Evolutionary conservation across 768 basidiomycete species (phyloP), one percentile per base, ranked within the genome.

Genomic region (Russula abietina): DNA sequence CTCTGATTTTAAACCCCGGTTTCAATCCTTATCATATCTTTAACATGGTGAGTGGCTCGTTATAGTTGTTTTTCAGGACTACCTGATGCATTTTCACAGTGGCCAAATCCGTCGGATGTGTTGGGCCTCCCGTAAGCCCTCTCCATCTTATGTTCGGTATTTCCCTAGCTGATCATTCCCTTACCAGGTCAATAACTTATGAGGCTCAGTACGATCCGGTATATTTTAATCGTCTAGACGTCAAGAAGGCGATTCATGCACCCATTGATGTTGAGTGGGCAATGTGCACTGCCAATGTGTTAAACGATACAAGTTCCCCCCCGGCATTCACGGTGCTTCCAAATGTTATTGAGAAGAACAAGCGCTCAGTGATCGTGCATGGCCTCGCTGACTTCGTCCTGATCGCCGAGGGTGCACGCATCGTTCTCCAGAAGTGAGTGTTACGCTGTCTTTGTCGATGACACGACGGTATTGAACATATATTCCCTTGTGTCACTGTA

Each of bases 11-110:
- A 65, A 89, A 91, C 68, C 89, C 88, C 0, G 88, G 86, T 0
- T 91, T 91, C 75, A 79, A 91, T 66, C 79, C 89, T 6, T 91
- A 90, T 70, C 81, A 85, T 26, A 87, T 91, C 60, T 88, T 88
- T 73, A 87, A 89, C 69, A 87, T 83, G 26, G 79, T 74, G 55
- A 62, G 79, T 2, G 2, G 5, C 12, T 19, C 68, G 6, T 7
- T 30, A 22, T 66, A 16, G 14, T 46, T 41, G 10, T 4, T 17
- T 30, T 16, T 30, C 41, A 53, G 1, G 14, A 4, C 30, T 12
- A 4, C 33, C 16, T 68, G n/a, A 69, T 33, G 61, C 5, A 11
- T 43, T 43, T 17, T 14, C 33, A 11, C 45, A 77, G 66, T 89
- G 77, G 73, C 89, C 88, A 0, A 77, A 87, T 48, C 75, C 86